Evolutionary conservation across 2,329 filamentous ascomycete species (phyloP).

Genomic region (Trichoderma polysporum): DNA sequence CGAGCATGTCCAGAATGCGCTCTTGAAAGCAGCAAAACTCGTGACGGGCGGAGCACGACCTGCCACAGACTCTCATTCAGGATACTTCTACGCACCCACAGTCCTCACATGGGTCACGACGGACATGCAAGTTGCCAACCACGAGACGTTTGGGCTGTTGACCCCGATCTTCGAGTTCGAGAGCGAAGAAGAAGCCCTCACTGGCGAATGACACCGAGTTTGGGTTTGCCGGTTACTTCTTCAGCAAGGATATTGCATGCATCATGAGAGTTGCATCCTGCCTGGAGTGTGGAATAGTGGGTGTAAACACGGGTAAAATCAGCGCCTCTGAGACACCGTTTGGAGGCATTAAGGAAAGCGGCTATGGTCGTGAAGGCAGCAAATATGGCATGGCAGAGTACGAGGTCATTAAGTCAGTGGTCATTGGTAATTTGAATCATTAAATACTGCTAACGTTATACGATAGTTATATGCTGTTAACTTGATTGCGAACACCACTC

Average conservation of each 20-base stretch:
- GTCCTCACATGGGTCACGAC: conserved; percentile 56
- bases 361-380: conserved; percentile 34
- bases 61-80: no score
- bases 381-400: background rate
- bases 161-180: conserved; percentile 49
- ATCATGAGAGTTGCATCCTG: no score
- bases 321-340: conserved; percentile 29
- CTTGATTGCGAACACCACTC: no score
- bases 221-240: no score
- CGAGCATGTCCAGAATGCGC: no score
- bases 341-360: conserved; percentile 36
- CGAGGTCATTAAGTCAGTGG: background rate
- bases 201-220: no score
- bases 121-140: conserved; percentile 23
- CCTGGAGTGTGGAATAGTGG: no score
- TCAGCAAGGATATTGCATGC: no score
- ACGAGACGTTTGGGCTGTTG: conserved; percentile 33
- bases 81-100: conserved; percentile 69
- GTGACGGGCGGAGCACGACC: no score
- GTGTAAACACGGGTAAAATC: background rate
- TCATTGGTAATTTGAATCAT: background rate
- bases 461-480: no score
- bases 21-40: no score
- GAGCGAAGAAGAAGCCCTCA: conserved; percentile 46
- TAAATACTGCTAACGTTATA: no score